These are phyloP conservation scores for Nitzschia sp. DNA, from an alignment of 108 stramenopile genomes.

Conservation along the genomic window DNA sequence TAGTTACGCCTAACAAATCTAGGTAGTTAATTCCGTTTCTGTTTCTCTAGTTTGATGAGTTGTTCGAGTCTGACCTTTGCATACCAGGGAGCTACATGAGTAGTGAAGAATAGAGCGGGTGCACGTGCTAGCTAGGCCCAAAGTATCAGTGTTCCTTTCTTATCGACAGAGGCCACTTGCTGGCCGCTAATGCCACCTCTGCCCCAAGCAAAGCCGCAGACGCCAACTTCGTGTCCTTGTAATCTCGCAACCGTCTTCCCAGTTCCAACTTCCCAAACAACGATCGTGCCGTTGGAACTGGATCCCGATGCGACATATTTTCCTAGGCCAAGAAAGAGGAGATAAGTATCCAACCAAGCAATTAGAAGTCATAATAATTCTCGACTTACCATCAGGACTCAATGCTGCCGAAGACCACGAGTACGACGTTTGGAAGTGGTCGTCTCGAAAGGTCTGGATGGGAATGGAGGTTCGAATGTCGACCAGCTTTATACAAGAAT, in stretches of 20 bases:
- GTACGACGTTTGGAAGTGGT: constrained; percentile 49
- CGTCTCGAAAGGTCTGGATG: constrained; percentile 54
- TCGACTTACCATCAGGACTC: constrained; percentile 69
- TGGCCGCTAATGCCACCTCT: constrained; percentile 69
- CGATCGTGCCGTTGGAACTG: constrained; percentile 61
- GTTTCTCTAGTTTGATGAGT: too few relatives aligned
- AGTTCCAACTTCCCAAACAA: constrained; percentile 63
- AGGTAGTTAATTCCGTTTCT: background rate
- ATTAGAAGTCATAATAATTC: background rate
- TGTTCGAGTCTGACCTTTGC: too few relatives aligned
- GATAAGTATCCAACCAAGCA: background rate
- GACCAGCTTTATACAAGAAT: constrained; percentile 67
- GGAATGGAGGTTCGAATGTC: constrained; percentile 57
- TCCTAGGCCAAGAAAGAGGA: constrained; percentile 22
- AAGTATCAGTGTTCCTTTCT: constrained; percentile 67
- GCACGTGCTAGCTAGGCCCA: constrained; percentile 71
- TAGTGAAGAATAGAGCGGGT: too few relatives aligned
- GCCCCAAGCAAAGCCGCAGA: constrained; percentile 78
- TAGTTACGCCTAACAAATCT: too few relatives aligned
- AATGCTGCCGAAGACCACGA: constrained; percentile 50
- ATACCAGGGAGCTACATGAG: too few relatives aligned
- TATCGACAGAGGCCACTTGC: constrained; percentile 80
- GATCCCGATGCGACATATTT: constrained; percentile 63
- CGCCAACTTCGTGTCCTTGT: constrained; percentile 51
- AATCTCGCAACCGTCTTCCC: constrained; percentile 42